Evolutionary conservation across 345 rosid species (phyloP).

Genomic region (Eucalyptus pumila): DNA sequence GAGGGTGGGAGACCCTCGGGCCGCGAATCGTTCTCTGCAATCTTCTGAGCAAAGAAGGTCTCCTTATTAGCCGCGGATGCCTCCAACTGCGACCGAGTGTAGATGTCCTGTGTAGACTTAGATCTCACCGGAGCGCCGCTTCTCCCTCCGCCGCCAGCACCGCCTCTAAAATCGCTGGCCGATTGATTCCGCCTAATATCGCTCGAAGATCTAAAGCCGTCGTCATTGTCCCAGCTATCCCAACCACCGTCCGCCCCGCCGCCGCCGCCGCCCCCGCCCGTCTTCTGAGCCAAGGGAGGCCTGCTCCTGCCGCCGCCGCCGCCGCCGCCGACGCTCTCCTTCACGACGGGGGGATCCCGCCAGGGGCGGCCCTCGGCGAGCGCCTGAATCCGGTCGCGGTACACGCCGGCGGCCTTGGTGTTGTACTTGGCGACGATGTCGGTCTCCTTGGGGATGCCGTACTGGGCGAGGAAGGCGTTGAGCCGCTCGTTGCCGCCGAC

Average conservation of each 20-base stretch:
- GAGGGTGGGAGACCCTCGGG: slow-evolving; percentile 96
- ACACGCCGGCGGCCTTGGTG: slow-evolving; percentile 66
- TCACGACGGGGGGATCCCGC: slow-evolving; percentile 78
- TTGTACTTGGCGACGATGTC: slow-evolving; percentile 76
- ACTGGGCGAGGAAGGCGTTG: slow-evolving; percentile 53
- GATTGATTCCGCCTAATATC: slow-evolving; percentile 87
- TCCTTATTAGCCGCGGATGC: slow-evolving; percentile 84
- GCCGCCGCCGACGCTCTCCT: slow-evolving; percentile 26
- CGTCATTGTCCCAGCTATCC: slow-evolving; percentile 94
- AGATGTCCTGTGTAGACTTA: slow-evolving; percentile 71
- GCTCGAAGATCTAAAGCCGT: slow-evolving; percentile 29
- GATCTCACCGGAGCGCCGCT: slow-evolving; percentile 51
- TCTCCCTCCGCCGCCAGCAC: slow-evolving; percentile 12
- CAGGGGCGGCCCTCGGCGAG: slow-evolving; percentile 74
- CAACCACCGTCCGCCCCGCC: slow-evolving; percentile 33
- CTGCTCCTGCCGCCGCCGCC: slow-evolving; percentile 1
- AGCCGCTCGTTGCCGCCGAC: slow-evolving; percentile 80
- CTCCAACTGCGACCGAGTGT: slow-evolving; percentile 69
- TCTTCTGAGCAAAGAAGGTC: slow-evolving; percentile 53
- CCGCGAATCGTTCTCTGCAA: slow-evolving; percentile 66
- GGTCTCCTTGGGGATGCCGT: slow-evolving; percentile 71
- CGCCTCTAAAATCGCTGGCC: slow-evolving; percentile 48
- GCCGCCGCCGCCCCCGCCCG: slow-evolving; percentile 13
- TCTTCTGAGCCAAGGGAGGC: slow-evolving; percentile 39
- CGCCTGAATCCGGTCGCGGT: slow-evolving; percentile 83